Conservation (phyloP, 441 rosid species). For the Breynia disticha region DNA sequence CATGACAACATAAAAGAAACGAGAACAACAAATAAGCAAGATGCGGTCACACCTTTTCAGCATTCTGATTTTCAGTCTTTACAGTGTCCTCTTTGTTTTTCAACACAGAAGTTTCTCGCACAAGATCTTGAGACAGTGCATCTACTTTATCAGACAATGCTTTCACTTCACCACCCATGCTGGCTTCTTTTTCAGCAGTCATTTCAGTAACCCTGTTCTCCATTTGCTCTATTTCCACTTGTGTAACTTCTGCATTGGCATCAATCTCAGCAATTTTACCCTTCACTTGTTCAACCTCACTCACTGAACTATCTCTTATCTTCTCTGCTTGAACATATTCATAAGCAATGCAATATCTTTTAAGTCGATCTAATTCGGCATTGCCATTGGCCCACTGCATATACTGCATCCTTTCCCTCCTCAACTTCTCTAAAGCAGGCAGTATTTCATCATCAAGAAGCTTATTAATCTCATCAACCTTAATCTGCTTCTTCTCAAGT, state of each 20-base stretch:
- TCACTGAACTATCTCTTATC: conserved; percentile 52
- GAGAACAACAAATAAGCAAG: not conserved
- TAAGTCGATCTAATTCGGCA: conserved; percentile 78
- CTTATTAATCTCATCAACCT: conserved; percentile 92
- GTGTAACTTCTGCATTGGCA: conserved; percentile 32
- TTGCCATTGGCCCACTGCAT: conserved; percentile 98
- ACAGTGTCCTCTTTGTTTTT: conserved; percentile 73
- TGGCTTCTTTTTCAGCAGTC: conserved; percentile 83
- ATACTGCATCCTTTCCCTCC: conserved; percentile 81
- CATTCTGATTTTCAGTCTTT: conserved; percentile 59
- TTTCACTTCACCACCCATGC: conserved; percentile 86
- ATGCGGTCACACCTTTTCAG: conserved; percentile 48
- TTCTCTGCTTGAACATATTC: conserved; percentile 87
- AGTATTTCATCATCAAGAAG: conserved; percentile 88
- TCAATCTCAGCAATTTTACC: conserved; percentile 50
- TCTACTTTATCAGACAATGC: conserved; percentile 68
- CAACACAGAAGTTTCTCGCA: conserved; percentile 65
- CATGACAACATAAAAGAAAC: conserved; percentile 10
- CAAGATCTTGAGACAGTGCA: conserved; percentile 59
- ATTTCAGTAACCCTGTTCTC: conserved; percentile 51
- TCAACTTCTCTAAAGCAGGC: conserved; percentile 89
- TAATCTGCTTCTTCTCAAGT: conserved; percentile 89
- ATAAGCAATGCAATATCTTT: conserved; percentile 82
- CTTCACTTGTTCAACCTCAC: conserved; percentile 55
- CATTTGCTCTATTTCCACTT: conserved; percentile 45